A percentile compares a stretch with the other conserved stretches of the same genome.
Evolutionary conservation across 768 basidiomycete species (phyloP).

Genomic region (Lentinus brumalis): DNA sequence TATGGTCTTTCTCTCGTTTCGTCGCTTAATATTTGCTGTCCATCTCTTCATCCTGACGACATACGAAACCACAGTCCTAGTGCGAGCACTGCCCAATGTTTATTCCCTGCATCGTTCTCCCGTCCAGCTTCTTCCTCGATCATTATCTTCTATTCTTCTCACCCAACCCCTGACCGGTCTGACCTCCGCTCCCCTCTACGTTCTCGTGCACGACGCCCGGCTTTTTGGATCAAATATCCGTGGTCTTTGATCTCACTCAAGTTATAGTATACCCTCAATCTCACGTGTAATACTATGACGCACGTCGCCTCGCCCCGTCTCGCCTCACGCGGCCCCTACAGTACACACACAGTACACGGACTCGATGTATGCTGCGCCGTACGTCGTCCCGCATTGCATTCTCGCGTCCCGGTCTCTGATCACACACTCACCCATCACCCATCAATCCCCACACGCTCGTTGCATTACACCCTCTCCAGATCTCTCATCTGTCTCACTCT

Average conservation of each 20-base stretch:
- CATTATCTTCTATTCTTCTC: conserved; percentile 5
- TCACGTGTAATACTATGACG: conserved; percentile 43
- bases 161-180: background rate
- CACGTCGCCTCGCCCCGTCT: conserved; percentile 21
- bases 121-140: conserved; percentile 5
- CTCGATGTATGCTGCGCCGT: conserved; percentile 24
- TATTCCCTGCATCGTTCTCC: conserved; percentile 10
- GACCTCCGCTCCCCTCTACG: conserved; percentile 9
- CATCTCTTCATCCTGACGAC: conserved; percentile 20
- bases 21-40: conserved; percentile 24
- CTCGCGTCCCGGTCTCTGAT: conserved; percentile 6
- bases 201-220: conserved; percentile 28
- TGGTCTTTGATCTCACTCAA: conserved; percentile 32
- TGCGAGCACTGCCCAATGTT: conserved; percentile 11
- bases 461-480: background rate
- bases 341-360: conserved; percentile 22
- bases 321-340: conserved; percentile 24
- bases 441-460: background rate
- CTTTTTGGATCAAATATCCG: conserved; percentile 36
- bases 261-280: conserved; percentile 40
- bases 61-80: conserved; percentile 23
- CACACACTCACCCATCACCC: conserved; percentile 1
- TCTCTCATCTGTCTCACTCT: background rate
- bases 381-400: conserved; percentile 17
- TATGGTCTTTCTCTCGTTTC: conserved; percentile 24